Conservation (phyloP, 805 yeast genomes). For the Nakazawaea pomicola region DNA sequence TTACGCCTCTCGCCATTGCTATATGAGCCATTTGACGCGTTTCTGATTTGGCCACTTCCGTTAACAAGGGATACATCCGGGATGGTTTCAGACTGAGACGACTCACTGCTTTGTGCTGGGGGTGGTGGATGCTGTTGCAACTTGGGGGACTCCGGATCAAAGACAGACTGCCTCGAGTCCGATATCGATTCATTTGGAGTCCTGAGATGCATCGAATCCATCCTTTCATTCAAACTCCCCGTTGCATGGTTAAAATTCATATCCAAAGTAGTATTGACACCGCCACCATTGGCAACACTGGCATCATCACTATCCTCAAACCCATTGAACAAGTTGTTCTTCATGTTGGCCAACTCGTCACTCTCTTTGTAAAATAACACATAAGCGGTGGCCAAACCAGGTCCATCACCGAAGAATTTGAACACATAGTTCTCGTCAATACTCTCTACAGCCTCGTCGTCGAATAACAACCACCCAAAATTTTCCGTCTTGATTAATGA, state of each 20-base stretch:
- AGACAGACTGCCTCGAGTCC: too few species aligned
- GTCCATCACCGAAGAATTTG: conserved; percentile 83
- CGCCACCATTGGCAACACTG: background rate
- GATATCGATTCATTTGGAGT: conserved; percentile 3
- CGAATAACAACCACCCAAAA: conserved; percentile 88
- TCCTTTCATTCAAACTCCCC: conserved; percentile 7
- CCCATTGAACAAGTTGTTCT: conserved; percentile 25
- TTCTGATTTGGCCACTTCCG: background rate
- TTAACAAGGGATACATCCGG: background rate
- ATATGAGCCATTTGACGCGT: background rate
- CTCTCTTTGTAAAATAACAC: conserved; percentile 58
- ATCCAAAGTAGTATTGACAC: conserved; percentile 2
- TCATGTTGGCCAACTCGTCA: conserved; percentile 30
- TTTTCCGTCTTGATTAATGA: conserved; percentile 73
- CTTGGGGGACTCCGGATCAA: too few species aligned
- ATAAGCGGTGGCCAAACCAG: conserved; percentile 89
- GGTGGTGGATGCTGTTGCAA: background rate
- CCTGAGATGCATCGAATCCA: background rate
- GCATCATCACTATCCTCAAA: conserved; percentile 19
- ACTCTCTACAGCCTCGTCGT: conserved; percentile 90
- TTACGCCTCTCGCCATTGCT: conserved; percentile 4
- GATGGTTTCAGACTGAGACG: background rate
- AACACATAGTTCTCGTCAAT: conserved; percentile 80
- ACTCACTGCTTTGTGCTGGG: background rate
- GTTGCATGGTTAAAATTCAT: conserved; percentile 7